Base-by-base conservation (phyloP, 345 rosid species). In the Eucalyptus caleyi region DNA sequence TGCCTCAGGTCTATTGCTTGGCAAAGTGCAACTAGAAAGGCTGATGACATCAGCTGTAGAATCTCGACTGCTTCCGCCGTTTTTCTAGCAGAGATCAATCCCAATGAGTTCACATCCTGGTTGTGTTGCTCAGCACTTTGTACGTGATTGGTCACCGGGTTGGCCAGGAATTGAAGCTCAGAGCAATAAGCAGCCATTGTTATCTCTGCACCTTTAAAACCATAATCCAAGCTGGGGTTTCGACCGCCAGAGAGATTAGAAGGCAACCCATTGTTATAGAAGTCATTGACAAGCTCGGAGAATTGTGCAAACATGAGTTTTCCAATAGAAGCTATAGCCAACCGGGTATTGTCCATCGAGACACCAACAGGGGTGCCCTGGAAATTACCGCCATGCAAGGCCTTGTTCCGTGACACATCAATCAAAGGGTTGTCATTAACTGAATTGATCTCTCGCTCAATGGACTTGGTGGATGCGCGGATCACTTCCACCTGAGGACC, bases 341-440 rank as follows among this genome's bases (percentile, higher is more conserved):
- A 87, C 86, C 96, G 91, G 32, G 95, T 89, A 49, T 95, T 96
- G 87, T 96, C 97, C 97, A 96, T 96, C 18, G 97, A 95, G 1
- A 95, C 97, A 45, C 97, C 97, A 56, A 96, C 91, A 4, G 96
- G 96, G 44, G 96, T 96, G 5, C 97, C 97, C 90, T 95, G 97
- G 90, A 96, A 95, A 77, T 96, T 96, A 10, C 96, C 93, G 8
- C 94, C 91, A 42, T 94, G 95, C 23, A 94, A 87, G 83, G 94
- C 94, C 69, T 90, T 93, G 92, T 91, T 91, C 87, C 95, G 89
- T 1, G 94, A 90, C 26, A 94, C 95, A 86, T 94, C 95, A 53
- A 94, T 94, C 89, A 94, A 86, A 3, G 94, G 95, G 80, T 94
- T 94, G 50, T 94, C 94, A 51, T 91, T 95, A 49, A 95, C 97